These are phyloP conservation scores for Osmanthus fragrans DNA, from an alignment of 257 asterid genomes.

Conservation along the genomic window DNA sequence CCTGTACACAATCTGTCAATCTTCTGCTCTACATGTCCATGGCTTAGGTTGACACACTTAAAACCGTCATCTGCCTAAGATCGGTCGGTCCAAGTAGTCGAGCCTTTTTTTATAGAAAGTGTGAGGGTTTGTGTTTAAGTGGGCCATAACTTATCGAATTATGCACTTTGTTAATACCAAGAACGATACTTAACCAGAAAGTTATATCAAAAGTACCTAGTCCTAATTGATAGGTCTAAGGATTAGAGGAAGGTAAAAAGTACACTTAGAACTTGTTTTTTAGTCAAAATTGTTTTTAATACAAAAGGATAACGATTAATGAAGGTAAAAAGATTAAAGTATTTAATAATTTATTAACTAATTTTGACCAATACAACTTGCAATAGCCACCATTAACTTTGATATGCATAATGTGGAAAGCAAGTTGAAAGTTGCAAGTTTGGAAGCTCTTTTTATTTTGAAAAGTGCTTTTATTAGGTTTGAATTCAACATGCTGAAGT, in stretches of 20 bases:
- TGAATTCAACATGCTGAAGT: neutral
- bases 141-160: neutral
- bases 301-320: neutral
- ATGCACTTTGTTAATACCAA: neutral
- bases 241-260: constrained; percentile 1
- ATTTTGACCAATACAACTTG: neutral
- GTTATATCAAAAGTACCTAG: neutral
- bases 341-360: neutral
- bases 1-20: no score
- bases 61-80: neutral
- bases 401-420: neutral
- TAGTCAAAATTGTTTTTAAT: neutral
- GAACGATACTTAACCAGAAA: neutral
- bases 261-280: neutral
- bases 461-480: neutral
- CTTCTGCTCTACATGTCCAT: no score
- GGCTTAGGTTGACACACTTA: neutral
- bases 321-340: neutral
- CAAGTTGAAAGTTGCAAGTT: neutral
- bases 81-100: neutral
- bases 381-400: neutral
- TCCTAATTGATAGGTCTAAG: neutral
- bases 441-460: neutral
- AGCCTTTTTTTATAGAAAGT: neutral
- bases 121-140: neutral